phyloP scores from a whole-genome alignment of 805 yeast genomes.

The Cyberlindnera mississippiensis region DNA sequence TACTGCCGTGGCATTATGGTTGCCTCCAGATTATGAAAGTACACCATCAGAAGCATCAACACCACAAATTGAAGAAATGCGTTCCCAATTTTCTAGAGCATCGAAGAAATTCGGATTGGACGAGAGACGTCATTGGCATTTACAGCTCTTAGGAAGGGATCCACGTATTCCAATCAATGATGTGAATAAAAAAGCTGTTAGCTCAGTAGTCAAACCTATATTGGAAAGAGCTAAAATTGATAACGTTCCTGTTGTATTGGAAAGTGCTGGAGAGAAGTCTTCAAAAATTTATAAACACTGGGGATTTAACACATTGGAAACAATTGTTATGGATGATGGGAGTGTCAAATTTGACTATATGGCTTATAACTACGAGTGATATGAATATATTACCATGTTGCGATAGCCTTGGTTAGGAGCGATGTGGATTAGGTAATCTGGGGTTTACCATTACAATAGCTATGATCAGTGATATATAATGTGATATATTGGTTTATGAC shows the following conservation, averaged over 20 bases:
- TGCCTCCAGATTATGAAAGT: constrained; percentile 11
- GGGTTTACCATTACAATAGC: no score
- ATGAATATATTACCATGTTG: no score
- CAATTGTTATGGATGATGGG: neutral
- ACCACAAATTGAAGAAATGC: neutral
- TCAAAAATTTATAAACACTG: constrained; percentile 10
- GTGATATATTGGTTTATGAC: no score
- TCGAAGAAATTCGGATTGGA: neutral
- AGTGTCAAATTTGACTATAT: constrained; percentile 16
- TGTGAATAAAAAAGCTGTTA: neutral
- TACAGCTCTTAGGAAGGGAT: neutral
- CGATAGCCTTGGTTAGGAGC: no score
- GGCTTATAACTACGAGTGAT: constrained; percentile 15
- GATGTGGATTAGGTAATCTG: no score
- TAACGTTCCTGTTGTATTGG: constrained; percentile 10
- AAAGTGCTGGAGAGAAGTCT: constrained; percentile 9
- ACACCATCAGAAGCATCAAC: neutral
- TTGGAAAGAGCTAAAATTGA: constrained; percentile 7
- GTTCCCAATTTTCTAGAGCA: neutral
- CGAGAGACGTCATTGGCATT: neutral
- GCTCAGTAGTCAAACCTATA: constrained; percentile 11
- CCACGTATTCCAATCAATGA: neutral
- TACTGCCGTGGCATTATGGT: constrained; percentile 18
- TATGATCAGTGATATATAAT: neutral
- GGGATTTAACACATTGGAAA: constrained; percentile 10